Evolutionary conservation across 2,329 filamentous ascomycete species (phyloP).

Genomic region (Paecilomyces niveus): DNA sequence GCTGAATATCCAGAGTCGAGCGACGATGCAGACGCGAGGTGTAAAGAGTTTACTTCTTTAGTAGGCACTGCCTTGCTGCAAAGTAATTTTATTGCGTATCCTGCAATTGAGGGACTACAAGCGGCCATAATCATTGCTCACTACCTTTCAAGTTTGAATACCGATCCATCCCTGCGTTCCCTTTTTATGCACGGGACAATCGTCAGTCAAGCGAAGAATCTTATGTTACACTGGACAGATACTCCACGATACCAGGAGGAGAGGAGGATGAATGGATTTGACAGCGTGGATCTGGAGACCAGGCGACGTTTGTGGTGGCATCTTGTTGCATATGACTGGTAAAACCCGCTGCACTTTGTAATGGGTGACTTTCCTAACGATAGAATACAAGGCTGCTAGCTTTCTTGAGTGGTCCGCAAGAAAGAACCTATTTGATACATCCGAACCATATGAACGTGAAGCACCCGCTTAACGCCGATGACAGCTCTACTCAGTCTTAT

Average conservation of each 20-base stretch:
- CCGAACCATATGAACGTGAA: slow-evolving; percentile 36
- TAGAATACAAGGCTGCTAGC: slow-evolving; percentile 25
- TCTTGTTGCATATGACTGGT: slow-evolving; percentile 38
- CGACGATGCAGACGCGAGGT: slow-evolving; percentile 13
- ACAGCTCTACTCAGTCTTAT: slow-evolving; percentile 25
- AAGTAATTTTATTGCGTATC: slow-evolving; percentile 20
- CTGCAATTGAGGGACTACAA: slow-evolving; percentile 27
- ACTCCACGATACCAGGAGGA: slow-evolving; percentile 11
- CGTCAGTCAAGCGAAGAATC: slow-evolving; percentile 24
- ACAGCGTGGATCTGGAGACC: slow-evolving; percentile 26
- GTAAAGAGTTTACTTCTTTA: slow-evolving; percentile 21
- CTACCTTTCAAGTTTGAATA: slow-evolving; percentile 19
- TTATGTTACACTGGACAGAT: slow-evolving; percentile 32
- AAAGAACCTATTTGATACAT: slow-evolving; percentile 38
- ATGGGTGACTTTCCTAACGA: background rate
- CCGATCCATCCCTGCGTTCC: slow-evolving; percentile 14
- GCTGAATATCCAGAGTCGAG: slow-evolving; percentile 6
- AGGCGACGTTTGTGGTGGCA: slow-evolving; percentile 40
- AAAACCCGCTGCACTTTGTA: background rate
- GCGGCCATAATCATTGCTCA: slow-evolving; percentile 23
- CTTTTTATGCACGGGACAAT: slow-evolving; percentile 18
- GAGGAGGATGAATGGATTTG: slow-evolving; percentile 8
- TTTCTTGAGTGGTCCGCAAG: slow-evolving; percentile 36
- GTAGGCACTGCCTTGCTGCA: slow-evolving; percentile 25
- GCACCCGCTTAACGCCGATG: slow-evolving; percentile 36